Conservation (phyloP, 768 basidiomycete genomes). For the Phylloporus sp. region DNA sequence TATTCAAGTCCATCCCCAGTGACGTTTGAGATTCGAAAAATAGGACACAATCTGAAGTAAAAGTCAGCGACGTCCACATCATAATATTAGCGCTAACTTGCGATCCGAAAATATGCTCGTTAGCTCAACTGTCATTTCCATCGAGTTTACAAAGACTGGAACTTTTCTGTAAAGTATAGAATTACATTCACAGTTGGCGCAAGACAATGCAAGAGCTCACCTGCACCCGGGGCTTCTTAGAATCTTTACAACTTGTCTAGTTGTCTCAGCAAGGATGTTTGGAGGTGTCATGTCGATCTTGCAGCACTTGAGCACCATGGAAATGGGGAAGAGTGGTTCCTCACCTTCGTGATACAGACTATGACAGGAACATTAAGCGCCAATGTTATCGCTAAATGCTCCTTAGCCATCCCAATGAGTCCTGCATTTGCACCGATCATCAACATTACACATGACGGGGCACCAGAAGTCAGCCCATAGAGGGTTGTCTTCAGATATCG, state of each 20-base stretch:
- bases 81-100: constrained; percentile 41
- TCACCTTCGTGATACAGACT: constrained; percentile 90
- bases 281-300: constrained; percentile 96
- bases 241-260: constrained; percentile 90
- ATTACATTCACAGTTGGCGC: not conserved
- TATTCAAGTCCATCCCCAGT: constrained; percentile 88
- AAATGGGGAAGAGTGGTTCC: constrained; percentile 1
- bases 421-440: constrained; percentile 97
- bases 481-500: constrained; percentile 89
- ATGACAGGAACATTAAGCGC: constrained; percentile 92
- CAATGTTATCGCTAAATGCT: constrained; percentile 92
- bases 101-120: constrained; percentile 72
- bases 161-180: constrained; percentile 50
- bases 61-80: not conserved
- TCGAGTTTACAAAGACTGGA: constrained; percentile 80
- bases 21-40: constrained; percentile 91
- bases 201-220: constrained; percentile 35
- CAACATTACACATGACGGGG: constrained; percentile 87
- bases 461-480: constrained; percentile 91
- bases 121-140: constrained; percentile 77
- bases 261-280: constrained; percentile 86
- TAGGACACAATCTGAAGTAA: constrained; percentile 71
- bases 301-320: constrained; percentile 1
- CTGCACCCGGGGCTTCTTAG: constrained; percentile 90
- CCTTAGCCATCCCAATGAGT: constrained; percentile 89